Evolutionary conservation across 352 stramenopile genomes (phyloP).

Genomic region (Synura sp.): DNA sequence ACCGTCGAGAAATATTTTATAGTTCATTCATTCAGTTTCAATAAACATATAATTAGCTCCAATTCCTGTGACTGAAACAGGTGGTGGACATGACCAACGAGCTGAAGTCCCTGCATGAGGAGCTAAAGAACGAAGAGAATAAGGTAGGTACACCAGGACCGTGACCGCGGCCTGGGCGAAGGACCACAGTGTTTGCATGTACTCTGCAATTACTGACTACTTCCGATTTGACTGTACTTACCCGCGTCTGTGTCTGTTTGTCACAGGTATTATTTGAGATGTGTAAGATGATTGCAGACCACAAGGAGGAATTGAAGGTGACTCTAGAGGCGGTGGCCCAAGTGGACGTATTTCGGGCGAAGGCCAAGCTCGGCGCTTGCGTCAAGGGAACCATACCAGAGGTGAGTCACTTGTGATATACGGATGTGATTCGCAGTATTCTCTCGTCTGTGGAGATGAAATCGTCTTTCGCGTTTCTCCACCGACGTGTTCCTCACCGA

Average conservation of each 20-base stretch:
- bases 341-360: slow-evolving; percentile 61
- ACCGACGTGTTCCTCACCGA: neutral
- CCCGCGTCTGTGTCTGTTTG: too few relatives aligned
- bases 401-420: slow-evolving; percentile 32
- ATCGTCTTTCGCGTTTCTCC: neutral
- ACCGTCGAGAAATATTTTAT: too few relatives aligned
- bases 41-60: too few relatives aligned
- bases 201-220: too few relatives aligned
- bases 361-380: slow-evolving; percentile 54
- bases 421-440: neutral
- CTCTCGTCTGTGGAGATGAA: neutral
- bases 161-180: too few relatives aligned
- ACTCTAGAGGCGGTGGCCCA: slow-evolving; percentile 54
- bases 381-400: slow-evolving; percentile 56
- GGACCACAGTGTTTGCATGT: too few relatives aligned
- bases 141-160: too few relatives aligned
- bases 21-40: too few relatives aligned
- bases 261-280: slow-evolving; percentile 50
- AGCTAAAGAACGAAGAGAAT: slow-evolving; percentile 48
- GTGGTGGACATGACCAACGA: slow-evolving; percentile 52
- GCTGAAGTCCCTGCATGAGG: slow-evolving; percentile 44
- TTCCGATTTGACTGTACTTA: too few relatives aligned
- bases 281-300: slow-evolving; percentile 46
- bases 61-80: too few relatives aligned
- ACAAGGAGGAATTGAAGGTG: slow-evolving; percentile 49